Percentiles rank a stretch among this genome's conserved stretches.
Conservation (phyloP, 805 yeast genomes). For the Metschnikowia dekortorum region DNA sequence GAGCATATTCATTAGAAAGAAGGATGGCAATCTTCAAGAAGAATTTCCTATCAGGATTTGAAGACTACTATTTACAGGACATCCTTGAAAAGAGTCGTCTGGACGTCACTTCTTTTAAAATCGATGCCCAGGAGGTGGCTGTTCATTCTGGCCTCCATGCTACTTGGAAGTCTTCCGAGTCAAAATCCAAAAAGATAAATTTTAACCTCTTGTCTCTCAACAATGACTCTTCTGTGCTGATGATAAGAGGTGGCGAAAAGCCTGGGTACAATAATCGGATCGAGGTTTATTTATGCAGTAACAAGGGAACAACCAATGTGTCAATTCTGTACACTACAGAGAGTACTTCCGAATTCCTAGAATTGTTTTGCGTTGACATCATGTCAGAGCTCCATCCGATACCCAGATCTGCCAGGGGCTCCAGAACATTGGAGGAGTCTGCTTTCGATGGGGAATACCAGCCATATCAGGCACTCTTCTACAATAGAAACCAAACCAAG, state of each 20-base stretch:
- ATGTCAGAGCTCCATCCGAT: slow-evolving; percentile 19
- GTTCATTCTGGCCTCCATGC: slow-evolving; percentile 7
- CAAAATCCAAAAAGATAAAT: not conserved
- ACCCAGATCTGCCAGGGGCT: slow-evolving; percentile 47
- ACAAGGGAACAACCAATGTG: slow-evolving; percentile 3
- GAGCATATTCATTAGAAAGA: slow-evolving; percentile 48
- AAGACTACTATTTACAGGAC: slow-evolving; percentile 32
- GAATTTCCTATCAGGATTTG: slow-evolving; percentile 53
- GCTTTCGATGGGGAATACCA: slow-evolving; percentile 45
- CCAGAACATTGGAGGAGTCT: slow-evolving; percentile 45
- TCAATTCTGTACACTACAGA: slow-evolving; percentile 36
- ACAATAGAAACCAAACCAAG: slow-evolving; percentile 34
- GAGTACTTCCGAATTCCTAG: slow-evolving; percentile 31
- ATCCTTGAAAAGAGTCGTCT: slow-evolving; percentile 2
- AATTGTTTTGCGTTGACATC: slow-evolving; percentile 13
- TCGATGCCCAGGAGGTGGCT: slow-evolving; percentile 11
- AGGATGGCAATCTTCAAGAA: slow-evolving; percentile 58
- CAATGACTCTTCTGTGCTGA: slow-evolving; percentile 11
- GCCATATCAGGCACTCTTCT: slow-evolving; percentile 49
- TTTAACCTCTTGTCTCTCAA: slow-evolving; percentile 11
- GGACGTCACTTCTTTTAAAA: slow-evolving; percentile 2
- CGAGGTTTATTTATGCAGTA: slow-evolving; percentile 14
- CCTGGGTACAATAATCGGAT: not conserved
- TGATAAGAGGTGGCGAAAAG: slow-evolving; percentile 6
- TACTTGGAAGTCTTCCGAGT: slow-evolving; percentile 8